phyloP scores from a whole-genome alignment of 441 rosid genomes.

The Pelargonium citronellum region DNA sequence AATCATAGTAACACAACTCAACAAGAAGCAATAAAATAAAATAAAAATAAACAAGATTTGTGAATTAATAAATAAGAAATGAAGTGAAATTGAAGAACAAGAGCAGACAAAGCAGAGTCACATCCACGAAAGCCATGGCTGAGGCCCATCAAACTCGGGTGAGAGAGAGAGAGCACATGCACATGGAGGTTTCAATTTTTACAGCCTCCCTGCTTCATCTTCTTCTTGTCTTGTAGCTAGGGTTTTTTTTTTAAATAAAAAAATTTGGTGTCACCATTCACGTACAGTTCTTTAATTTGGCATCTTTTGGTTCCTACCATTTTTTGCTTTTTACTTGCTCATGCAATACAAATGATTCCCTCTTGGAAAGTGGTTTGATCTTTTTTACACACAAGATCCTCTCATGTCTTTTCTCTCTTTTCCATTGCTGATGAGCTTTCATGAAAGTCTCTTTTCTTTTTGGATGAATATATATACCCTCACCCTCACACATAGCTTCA shows the following conservation, averaged over 20 bases:
- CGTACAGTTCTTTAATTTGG: neutral
- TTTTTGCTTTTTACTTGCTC: neutral
- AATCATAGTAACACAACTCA: too few relatives aligned
- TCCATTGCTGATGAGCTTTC: neutral
- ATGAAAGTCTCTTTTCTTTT: neutral
- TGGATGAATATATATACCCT: neutral
- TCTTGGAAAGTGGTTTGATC: neutral
- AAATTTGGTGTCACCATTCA: too few relatives aligned
- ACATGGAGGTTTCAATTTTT: neutral
- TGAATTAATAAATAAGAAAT: too few relatives aligned
- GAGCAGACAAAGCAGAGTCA: neutral
- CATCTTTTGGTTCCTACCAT: neutral
- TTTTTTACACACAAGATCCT: neutral
- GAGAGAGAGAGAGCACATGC: neutral
- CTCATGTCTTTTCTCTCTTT: neutral
- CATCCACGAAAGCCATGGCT: neutral
- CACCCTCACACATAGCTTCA: too few relatives aligned
- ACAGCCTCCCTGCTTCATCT: neutral
- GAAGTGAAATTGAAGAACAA: neutral
- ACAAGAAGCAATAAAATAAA: neutral
- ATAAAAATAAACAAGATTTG: neutral
- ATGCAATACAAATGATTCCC: neutral
- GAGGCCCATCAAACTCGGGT: neutral
- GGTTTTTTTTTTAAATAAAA: too few relatives aligned
- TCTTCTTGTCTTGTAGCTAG: neutral